phyloP scores from a whole-genome alignment of 2,329 filamentous ascomycete species.

The Neoascochyta sp. region DNA sequence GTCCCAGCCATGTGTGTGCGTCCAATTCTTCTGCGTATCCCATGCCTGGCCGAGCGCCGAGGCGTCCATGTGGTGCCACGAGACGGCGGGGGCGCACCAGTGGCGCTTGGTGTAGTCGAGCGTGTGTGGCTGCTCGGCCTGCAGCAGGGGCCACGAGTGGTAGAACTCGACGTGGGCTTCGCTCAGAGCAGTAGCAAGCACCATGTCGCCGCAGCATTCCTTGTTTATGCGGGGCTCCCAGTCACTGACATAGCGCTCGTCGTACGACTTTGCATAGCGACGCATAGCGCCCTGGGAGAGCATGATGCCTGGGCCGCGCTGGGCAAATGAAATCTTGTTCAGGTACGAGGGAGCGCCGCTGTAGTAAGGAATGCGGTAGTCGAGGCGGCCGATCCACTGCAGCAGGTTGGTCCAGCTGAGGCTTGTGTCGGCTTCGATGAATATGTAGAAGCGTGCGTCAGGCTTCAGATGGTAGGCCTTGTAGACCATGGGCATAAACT shows the following conservation, averaged over 20 bases:
- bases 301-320: slow-evolving; percentile 44
- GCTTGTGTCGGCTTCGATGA: slow-evolving; percentile 36
- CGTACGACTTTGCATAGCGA: slow-evolving; percentile 29
- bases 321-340: slow-evolving; percentile 39
- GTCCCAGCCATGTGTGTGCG: slow-evolving; percentile 26
- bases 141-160: slow-evolving; percentile 42
- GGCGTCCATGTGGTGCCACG: slow-evolving; percentile 33
- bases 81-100: slow-evolving; percentile 45
- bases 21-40: slow-evolving; percentile 35
- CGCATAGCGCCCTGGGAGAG: slow-evolving; percentile 41
- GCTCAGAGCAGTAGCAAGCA: slow-evolving; percentile 33
- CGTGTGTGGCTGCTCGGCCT: slow-evolving; percentile 41
- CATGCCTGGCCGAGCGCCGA: slow-evolving; percentile 27
- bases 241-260: slow-evolving; percentile 25
- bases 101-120: slow-evolving; percentile 39
- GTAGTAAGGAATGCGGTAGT: slow-evolving; percentile 43
- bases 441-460: slow-evolving; percentile 27
- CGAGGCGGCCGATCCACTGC: slow-evolving; percentile 39
- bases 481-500: slow-evolving; percentile 55
- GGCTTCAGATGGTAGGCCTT: slow-evolving; percentile 42
- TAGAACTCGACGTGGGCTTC: slow-evolving; percentile 38
- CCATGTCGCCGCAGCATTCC: slow-evolving; percentile 40
- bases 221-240: slow-evolving; percentile 33
- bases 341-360: slow-evolving; percentile 40
- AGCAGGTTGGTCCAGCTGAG: slow-evolving; percentile 39